Evolutionary conservation across 345 rosid species (phyloP).

Genomic region (Rhodamnia argentea): DNA sequence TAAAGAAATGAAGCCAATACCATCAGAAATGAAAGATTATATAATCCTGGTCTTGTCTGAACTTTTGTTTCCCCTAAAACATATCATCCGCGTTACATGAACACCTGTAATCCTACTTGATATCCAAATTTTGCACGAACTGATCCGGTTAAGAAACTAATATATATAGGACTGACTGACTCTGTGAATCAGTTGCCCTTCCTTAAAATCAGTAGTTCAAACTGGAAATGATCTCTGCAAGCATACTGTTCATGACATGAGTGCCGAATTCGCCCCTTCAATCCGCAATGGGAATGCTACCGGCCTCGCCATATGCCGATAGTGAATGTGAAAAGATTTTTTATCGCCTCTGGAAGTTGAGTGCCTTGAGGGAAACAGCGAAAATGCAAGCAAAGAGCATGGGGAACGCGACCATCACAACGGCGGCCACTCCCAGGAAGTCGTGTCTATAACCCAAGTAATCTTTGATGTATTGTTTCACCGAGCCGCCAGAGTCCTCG

Average conservation of each 20-base stretch:
- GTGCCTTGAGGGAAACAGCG: conserved; percentile 6
- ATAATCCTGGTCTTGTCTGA: not conserved
- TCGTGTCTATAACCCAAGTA: conserved; percentile 16
- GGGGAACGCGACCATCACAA: conserved; percentile 4
- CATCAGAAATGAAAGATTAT: not conserved
- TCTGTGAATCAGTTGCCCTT: not conserved
- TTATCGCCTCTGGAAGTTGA: conserved; percentile 21
- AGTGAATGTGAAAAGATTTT: not conserved
- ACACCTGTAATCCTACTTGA: not conserved
- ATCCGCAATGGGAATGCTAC: not conserved
- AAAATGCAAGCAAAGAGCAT: conserved; percentile 13
- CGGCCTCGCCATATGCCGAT: not conserved
- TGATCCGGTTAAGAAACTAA: not conserved
- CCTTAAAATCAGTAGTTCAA: not conserved
- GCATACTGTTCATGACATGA: not conserved
- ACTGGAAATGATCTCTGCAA: not conserved
- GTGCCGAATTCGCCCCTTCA: not conserved
- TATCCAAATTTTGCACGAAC: not conserved
- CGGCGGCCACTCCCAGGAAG: conserved; percentile 24
- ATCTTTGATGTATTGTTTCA: conserved; percentile 2
- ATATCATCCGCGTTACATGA: not conserved
- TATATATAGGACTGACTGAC: not conserved
- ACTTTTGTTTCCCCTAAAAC: not conserved
- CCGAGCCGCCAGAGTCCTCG: conserved; percentile 2
- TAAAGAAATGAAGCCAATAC: not conserved